phyloP scores from a whole-genome alignment of 2,329 filamentous ascomycete species.

The Ceratocystis papillata region DNA sequence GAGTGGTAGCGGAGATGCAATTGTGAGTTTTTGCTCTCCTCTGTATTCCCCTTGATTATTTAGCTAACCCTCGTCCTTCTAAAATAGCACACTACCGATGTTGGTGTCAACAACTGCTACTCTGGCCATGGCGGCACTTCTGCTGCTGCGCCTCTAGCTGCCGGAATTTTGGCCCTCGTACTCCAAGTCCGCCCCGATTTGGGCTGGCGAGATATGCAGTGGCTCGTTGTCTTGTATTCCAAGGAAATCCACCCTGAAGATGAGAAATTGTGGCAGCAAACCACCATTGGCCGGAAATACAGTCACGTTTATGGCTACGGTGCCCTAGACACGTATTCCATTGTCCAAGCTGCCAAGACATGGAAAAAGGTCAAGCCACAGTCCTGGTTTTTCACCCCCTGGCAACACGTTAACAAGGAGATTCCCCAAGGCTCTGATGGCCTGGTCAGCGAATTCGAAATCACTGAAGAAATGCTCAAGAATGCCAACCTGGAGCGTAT shows the following conservation, averaged over 20 bases:
- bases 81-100: slow-evolving; percentile 78
- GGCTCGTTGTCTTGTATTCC: slow-evolving; percentile 74
- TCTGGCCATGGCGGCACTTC: slow-evolving; percentile 85
- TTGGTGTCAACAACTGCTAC: slow-evolving; percentile 71
- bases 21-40: slow-evolving; percentile 42
- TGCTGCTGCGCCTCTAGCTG: slow-evolving; percentile 83
- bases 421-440: slow-evolving; percentile 81
- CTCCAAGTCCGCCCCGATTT: slow-evolving; percentile 76
- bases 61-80: slow-evolving; percentile 18
- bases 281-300: slow-evolving; percentile 70
- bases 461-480: slow-evolving; percentile 71
- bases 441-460: slow-evolving; percentile 65
- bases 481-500: slow-evolving; percentile 72
- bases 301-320: slow-evolving; percentile 95
- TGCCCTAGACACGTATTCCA: slow-evolving; percentile 77
- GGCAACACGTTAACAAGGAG: slow-evolving; percentile 75
- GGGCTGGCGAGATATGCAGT: slow-evolving; percentile 89
- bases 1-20: slow-evolving; percentile 76
- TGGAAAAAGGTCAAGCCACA: slow-evolving; percentile 90
- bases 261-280: slow-evolving; percentile 66
- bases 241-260: slow-evolving; percentile 62
- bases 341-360: slow-evolving; percentile 74
- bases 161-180: slow-evolving; percentile 82
- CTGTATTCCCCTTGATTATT: neutral
- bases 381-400: slow-evolving; percentile 86